phyloP scores from a whole-genome alignment of 345 rosid genomes.

The Schrenkiella parvula region DNA sequence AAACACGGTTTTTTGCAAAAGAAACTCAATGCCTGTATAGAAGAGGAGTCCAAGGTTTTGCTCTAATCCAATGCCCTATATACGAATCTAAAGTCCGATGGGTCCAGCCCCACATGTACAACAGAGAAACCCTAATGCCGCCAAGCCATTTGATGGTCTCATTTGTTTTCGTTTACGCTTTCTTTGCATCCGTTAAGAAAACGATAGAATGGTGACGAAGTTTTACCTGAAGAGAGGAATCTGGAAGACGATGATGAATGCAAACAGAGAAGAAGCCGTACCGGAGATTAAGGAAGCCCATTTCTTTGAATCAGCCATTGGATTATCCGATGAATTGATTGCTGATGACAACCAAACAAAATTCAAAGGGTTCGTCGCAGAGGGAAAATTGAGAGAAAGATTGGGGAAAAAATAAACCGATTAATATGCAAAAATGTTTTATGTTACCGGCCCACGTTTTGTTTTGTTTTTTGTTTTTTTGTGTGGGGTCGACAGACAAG shows the following conservation, averaged over 20 bases:
- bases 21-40: neutral
- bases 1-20: too few species aligned
- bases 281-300: constrained; percentile 53
- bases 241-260: constrained; percentile 64
- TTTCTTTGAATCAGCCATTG: constrained; percentile 55
- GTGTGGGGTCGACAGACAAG: neutral
- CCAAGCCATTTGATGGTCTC: too few species aligned
- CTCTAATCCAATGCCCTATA: neutral
- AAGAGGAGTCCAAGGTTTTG: too few species aligned
- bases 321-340: neutral
- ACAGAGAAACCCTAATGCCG: constrained; percentile 9
- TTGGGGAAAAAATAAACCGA: neutral
- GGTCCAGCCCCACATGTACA: neutral
- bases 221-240: constrained; percentile 82
- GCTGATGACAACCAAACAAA: neutral
- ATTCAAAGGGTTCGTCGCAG: constrained; percentile 12
- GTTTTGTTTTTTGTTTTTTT: neutral
- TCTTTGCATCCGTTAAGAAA: neutral
- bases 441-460: neutral
- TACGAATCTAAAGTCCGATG: neutral
- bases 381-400: constrained; percentile 7
- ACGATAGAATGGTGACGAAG: neutral
- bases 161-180: neutral
- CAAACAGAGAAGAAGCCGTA: constrained; percentile 41
- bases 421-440: neutral